Evolutionary conservation across 306 rosid genomes (phyloP).

Genomic region (Gastrolobium bilobum): DNA sequence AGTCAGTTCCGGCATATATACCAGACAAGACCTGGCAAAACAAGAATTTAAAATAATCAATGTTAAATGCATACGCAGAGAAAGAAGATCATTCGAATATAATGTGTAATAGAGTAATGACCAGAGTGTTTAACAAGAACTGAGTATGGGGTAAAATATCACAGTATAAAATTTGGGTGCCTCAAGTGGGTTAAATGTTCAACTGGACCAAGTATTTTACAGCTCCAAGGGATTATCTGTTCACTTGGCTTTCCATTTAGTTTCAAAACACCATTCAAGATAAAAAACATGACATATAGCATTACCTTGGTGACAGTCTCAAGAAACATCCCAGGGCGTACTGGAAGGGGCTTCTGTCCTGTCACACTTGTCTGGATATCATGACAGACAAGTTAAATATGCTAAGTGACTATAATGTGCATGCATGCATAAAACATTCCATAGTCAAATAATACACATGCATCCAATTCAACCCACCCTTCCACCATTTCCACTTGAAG

Average conservation of each 20-base stretch:
- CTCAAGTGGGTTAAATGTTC: neutral
- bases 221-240: slow-evolving; percentile 30
- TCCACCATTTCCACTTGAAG: slow-evolving; percentile 69
- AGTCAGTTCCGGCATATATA: slow-evolving; percentile 81
- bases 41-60: slow-evolving; percentile 22
- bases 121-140: slow-evolving; percentile 17
- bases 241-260: slow-evolving; percentile 31
- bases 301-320: slow-evolving; percentile 92
- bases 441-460: slow-evolving; percentile 25
- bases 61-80: slow-evolving; percentile 16
- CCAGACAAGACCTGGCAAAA: slow-evolving; percentile 84
- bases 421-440: slow-evolving; percentile 10
- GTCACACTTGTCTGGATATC: slow-evolving; percentile 70
- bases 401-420: slow-evolving; percentile 20
- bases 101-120: neutral
- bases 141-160: slow-evolving; percentile 16
- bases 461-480: slow-evolving; percentile 71
- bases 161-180: neutral
- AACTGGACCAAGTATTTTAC: slow-evolving; percentile 38
- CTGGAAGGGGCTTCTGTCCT: slow-evolving; percentile 79
- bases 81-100: slow-evolving; percentile 27
- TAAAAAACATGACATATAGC: neutral
- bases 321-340: slow-evolving; percentile 99
- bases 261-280: slow-evolving; percentile 33
- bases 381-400: slow-evolving; percentile 44